phyloP scores from a whole-genome alignment of 306 rosid species.

The Begonia loranthoides region DNA sequence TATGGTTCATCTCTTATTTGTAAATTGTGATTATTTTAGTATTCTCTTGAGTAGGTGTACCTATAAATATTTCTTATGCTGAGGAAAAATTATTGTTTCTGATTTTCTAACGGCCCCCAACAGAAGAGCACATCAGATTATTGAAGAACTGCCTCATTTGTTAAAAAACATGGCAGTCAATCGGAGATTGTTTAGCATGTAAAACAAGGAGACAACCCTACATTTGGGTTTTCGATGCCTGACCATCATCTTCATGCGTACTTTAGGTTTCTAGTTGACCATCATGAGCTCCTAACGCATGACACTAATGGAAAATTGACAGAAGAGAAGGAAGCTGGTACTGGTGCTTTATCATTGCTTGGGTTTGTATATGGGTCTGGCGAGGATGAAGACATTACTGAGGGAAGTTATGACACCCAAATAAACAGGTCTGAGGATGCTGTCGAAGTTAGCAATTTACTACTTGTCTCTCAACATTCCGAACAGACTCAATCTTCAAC shows the following conservation, averaged over 20 bases:
- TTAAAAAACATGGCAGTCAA: constrained; percentile 65
- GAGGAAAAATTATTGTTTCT: constrained; percentile 12
- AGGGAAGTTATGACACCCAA: constrained; percentile 16
- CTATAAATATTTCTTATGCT: constrained; percentile 12
- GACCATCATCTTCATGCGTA: constrained; percentile 64
- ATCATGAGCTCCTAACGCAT: constrained; percentile 48
- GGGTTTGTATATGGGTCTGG: constrained; percentile 73
- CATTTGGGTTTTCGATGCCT: constrained; percentile 85
- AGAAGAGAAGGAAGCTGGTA: constrained; percentile 26
- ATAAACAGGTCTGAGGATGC: constrained; percentile 14
- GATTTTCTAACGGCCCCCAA: constrained; percentile 54
- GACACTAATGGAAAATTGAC: constrained; percentile 24
- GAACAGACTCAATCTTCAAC: constrained; percentile 25
- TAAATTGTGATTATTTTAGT: constrained; percentile 7
- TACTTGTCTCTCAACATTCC: constrained; percentile 19
- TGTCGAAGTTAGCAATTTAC: constrained; percentile 18
- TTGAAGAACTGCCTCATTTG: constrained; percentile 65
- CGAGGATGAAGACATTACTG: constrained; percentile 66
- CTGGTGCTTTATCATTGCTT: constrained; percentile 73
- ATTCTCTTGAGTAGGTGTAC: constrained; percentile 10
- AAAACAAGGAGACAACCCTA: constrained; percentile 84
- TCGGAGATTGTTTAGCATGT: constrained; percentile 82
- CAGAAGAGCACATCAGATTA: constrained; percentile 75
- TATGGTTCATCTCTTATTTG: constrained; percentile 20
- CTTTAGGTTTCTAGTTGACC: constrained; percentile 65